phyloP scores from a whole-genome alignment of 768 basidiomycete species.

The Mycena indigotica region DNA sequence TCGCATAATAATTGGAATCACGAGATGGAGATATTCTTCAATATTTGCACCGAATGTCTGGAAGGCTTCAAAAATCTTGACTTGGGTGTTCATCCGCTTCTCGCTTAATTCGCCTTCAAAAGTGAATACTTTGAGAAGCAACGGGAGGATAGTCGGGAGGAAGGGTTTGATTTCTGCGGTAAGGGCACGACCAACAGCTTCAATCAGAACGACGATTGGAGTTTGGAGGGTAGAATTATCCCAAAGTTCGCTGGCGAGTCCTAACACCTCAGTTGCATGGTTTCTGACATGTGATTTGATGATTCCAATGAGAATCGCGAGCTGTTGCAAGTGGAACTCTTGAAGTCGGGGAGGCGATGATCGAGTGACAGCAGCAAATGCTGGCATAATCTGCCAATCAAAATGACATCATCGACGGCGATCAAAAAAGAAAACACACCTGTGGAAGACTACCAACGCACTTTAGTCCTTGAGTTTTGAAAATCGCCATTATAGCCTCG shows the following conservation, averaged over 20 bases:
- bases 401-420: neutral
- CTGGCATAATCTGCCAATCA: conserved; percentile 81
- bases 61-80: conserved; percentile 93
- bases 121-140: conserved; percentile 72
- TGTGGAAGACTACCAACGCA: conserved; percentile 98
- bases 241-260: conserved; percentile 89
- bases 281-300: conserved; percentile 97
- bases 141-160: conserved; percentile 87
- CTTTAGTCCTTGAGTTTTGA: conserved; percentile 96
- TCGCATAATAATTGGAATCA: conserved; percentile 92
- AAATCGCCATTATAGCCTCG: conserved; percentile 98
- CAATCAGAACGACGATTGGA: conserved; percentile 89
- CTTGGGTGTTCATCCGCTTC: conserved; percentile 74
- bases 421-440: conserved; percentile 41
- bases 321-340: conserved; percentile 93
- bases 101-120: conserved; percentile 90
- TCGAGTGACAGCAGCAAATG: conserved; percentile 88
- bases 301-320: conserved; percentile 92
- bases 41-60: conserved; percentile 95
- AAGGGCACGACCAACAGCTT: conserved; percentile 88
- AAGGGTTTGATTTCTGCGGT: conserved; percentile 98
- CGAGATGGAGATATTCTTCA: conserved; percentile 96
- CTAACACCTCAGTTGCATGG: conserved; percentile 84
- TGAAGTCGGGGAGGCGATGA: conserved; percentile 79
- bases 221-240: conserved; percentile 82